Evolutionary conservation across 2,329 filamentous ascomycete genomes (phyloP).

Genomic region (Balansia obtecta): DNA sequence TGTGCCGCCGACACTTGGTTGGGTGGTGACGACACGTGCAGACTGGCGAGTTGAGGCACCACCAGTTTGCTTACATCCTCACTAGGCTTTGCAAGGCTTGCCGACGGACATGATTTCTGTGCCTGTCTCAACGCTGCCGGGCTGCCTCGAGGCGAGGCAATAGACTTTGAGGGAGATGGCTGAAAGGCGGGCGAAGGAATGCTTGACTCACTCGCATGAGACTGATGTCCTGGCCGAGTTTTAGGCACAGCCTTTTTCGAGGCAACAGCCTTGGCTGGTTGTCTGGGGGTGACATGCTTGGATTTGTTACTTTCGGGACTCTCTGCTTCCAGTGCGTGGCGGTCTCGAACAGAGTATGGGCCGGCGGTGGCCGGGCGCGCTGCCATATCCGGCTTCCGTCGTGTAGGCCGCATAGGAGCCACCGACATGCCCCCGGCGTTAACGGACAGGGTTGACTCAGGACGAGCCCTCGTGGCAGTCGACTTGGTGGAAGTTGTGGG

Average conservation of each 20-base stretch:
- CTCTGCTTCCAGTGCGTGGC: constrained; percentile 21
- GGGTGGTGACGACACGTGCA: constrained; percentile 23
- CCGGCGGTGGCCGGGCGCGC: constrained; percentile 51
- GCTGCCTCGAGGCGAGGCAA: constrained; percentile 29
- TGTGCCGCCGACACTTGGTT: constrained; percentile 6
- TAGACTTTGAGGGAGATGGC: constrained; percentile 16
- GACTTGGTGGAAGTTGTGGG: constrained; percentile 19
- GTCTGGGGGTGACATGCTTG: constrained; percentile 36
- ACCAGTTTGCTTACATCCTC: constrained; percentile 40
- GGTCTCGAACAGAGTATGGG: constrained; percentile 50
- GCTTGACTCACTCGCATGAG: constrained; percentile 39
- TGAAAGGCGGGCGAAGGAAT: constrained; percentile 30
- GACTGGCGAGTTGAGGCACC: constrained; percentile 31
- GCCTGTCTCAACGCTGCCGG: constrained; percentile 26
- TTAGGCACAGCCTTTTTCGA: constrained; percentile 37
- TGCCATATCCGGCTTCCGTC: constrained; percentile 44
- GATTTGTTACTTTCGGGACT: constrained; percentile 36
- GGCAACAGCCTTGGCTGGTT: constrained; percentile 31
- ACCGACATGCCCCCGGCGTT: constrained; percentile 48
- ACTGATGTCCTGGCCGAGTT: constrained; percentile 32
- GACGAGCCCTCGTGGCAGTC: constrained; percentile 25
- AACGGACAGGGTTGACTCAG: constrained; percentile 31
- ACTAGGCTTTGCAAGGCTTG: constrained; percentile 34
- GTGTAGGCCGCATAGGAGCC: constrained; percentile 49
- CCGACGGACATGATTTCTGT: constrained; percentile 15